Evolutionary conservation across 306 rosid genomes (phyloP), one percentile per base, ranked within the genome.

Genomic region (Vigna hirtella): DNA sequence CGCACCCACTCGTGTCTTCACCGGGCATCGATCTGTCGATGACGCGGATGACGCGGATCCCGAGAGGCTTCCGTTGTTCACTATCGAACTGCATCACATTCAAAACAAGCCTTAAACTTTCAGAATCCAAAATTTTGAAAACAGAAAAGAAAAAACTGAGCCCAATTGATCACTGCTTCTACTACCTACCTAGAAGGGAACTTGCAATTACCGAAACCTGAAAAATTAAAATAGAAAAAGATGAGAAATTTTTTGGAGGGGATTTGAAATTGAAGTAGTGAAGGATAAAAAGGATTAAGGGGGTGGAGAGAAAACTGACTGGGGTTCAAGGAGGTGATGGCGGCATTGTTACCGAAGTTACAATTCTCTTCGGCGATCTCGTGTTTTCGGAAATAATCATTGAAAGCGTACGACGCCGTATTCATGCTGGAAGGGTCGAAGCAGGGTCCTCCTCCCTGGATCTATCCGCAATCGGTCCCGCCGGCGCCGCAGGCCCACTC

Each of bases 331-430:
- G 72, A 42, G 53, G 53, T 66, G 20, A 66, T 43, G 53, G 72
- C 72, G 18, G 72, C 72, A 17, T 66, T 66, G 18, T 66, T 66
- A 18, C 9, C 72, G 72, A 66, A 66, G 53, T 66, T 66, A 51
- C 72, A 66, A 66, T 66, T 66, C 2, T 66, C 72, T 11, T 66
- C 36, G 11, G 53, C 1, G 34, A 66, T 6, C 6, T 11, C 5
- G 72, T 66, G 72, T 8, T 66, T 66, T 9, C 18, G 34, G 36
- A 66, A 66, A 43, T 66, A 66, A 6, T 66, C 53, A 16, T 66
- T 66, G 53, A 66, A 66, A 66, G 53, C 72, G 17, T 66, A 66
- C 36, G 72, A 66, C 72, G 72, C 72, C 53, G 52, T 66, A 42
- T 42, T 66, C 72, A 66, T 18, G 22, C 0, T 66, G 72, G 72